phyloP scores from a whole-genome alignment of 768 basidiomycete species.

The Boletus subcaerulescens region DNA sequence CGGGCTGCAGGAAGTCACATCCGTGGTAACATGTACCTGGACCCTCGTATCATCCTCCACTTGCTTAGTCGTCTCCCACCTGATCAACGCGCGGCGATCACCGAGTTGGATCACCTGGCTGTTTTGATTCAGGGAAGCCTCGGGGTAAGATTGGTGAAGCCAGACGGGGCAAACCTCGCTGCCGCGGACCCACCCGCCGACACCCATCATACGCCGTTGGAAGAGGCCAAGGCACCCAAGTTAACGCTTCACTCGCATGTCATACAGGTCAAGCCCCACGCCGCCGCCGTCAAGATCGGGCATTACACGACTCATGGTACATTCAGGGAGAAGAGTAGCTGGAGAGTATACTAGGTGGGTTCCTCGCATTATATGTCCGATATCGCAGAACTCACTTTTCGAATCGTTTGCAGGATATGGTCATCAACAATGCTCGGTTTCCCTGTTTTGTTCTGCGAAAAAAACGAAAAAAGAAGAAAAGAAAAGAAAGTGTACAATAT shows the following conservation, averaged over 20 bases:
- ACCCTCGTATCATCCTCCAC: slow-evolving; percentile 12
- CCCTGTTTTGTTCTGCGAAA: too few species aligned
- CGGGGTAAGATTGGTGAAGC: slow-evolving; percentile 10
- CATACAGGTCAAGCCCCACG: not conserved
- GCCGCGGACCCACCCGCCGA: not conserved
- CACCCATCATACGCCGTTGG: not conserved
- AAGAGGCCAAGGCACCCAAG: slow-evolving; percentile 3
- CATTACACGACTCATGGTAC: not conserved
- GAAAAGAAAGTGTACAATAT: too few species aligned
- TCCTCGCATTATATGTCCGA: not conserved
- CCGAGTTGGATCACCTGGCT: not conserved
- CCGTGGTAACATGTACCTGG: slow-evolving; percentile 16
- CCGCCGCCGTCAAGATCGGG: not conserved
- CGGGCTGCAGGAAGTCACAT: slow-evolving; percentile 2
- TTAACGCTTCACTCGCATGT: slow-evolving; percentile 13
- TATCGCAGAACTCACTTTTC: too few species aligned
- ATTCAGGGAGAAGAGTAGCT: not conserved
- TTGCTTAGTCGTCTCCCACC: slow-evolving; percentile 1
- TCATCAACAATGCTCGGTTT: too few species aligned
- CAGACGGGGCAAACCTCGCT: slow-evolving; percentile 11
- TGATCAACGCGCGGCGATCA: not conserved
- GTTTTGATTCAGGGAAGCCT: slow-evolving; percentile 7
- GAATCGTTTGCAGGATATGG: not conserved
- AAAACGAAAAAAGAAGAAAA: too few species aligned
- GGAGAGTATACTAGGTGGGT: slow-evolving; percentile 3